A percentile compares a stretch with the other conserved stretches of the same genome.
Evolutionary conservation across 2,329 filamentous ascomycete species (phyloP).

Genomic region (Neofusicoccum kwambonambiense): DNA sequence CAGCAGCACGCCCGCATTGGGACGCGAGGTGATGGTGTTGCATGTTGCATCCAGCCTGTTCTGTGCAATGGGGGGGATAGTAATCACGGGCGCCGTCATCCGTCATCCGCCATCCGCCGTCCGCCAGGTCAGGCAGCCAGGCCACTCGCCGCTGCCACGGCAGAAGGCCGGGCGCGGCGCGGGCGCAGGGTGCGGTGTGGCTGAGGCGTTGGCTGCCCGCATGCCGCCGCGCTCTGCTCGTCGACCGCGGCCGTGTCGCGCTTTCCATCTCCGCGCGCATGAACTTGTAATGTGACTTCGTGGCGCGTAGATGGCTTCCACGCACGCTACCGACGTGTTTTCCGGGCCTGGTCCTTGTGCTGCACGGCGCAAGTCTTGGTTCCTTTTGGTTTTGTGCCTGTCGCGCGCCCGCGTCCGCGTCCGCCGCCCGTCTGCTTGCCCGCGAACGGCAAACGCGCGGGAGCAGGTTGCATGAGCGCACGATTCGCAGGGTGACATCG

Average conservation of each 20-base stretch:
- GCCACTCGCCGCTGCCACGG: background rate
- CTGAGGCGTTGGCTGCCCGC: background rate
- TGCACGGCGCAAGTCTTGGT: background rate
- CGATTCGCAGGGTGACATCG: slow-evolving; percentile 1
- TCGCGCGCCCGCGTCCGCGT: background rate
- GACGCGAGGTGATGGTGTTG: slow-evolving; percentile 15
- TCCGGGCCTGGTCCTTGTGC: background rate
- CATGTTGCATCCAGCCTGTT: background rate
- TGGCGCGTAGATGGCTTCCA: background rate
- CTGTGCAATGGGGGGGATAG: background rate
- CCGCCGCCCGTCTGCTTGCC: background rate
- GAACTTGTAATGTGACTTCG: slow-evolving; percentile 4
- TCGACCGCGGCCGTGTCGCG: background rate
- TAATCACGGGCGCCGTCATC: background rate
- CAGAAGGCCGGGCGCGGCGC: too few relatives aligned
- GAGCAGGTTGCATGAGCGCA: slow-evolving; percentile 10
- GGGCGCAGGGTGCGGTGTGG: background rate
- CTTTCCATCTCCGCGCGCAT: background rate
- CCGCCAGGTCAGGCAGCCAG: slow-evolving; percentile 10
- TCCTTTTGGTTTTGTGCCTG: background rate
- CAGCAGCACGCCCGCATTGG: background rate
- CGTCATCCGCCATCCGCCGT: background rate
- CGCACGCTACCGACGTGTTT: background rate
- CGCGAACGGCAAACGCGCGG: background rate
- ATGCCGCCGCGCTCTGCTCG: background rate